These are phyloP conservation scores for Epicoccum sorghinum DNA, from an alignment of 2,329 filamentous ascomycete genomes.

Conservation along the genomic window DNA sequence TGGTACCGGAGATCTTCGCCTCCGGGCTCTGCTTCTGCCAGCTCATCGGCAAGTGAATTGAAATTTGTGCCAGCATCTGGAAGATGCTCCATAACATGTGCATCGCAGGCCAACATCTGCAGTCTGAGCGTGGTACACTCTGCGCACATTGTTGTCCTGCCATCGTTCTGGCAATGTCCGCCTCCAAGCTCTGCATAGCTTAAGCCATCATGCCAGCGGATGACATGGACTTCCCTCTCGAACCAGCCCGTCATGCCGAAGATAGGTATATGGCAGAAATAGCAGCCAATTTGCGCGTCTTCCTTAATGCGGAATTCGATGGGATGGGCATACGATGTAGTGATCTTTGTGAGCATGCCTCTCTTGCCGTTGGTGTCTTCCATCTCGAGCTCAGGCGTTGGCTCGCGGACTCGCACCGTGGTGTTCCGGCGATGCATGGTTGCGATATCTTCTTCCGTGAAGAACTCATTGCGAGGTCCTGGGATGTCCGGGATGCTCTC, in stretches of 20 bases:
- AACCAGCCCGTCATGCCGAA: constrained; percentile 52
- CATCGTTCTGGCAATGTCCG: constrained; percentile 43
- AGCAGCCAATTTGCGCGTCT: constrained; percentile 35
- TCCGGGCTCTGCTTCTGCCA: constrained; percentile 18
- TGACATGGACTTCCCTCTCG: constrained; percentile 41
- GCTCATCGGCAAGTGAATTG: constrained; percentile 13
- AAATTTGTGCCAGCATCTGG: neutral
- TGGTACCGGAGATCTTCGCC: constrained; percentile 19
- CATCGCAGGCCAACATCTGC: constrained; percentile 31
- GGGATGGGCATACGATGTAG: constrained; percentile 51
- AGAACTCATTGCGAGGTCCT: constrained; percentile 3
- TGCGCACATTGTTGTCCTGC: constrained; percentile 34
- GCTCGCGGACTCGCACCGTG: constrained; percentile 13
- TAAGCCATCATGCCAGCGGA: constrained; percentile 42
- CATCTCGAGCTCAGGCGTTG: constrained; percentile 34
- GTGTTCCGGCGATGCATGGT: constrained; percentile 18
- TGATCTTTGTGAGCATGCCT: constrained; percentile 38
- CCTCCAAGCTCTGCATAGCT: constrained; percentile 49
- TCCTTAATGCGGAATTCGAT: constrained; percentile 39
- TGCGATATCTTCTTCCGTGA: constrained; percentile 25
- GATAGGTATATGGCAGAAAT: constrained; percentile 50
- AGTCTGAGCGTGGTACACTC: constrained; percentile 26
- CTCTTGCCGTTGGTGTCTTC: constrained; percentile 33
- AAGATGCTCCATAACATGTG: constrained; percentile 22
- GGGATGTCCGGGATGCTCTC: constrained; percentile 12